These are phyloP conservation scores for Pleurotus eryngii DNA, from an alignment of 768 basidiomycete species.

Conservation along the genomic window DNA sequence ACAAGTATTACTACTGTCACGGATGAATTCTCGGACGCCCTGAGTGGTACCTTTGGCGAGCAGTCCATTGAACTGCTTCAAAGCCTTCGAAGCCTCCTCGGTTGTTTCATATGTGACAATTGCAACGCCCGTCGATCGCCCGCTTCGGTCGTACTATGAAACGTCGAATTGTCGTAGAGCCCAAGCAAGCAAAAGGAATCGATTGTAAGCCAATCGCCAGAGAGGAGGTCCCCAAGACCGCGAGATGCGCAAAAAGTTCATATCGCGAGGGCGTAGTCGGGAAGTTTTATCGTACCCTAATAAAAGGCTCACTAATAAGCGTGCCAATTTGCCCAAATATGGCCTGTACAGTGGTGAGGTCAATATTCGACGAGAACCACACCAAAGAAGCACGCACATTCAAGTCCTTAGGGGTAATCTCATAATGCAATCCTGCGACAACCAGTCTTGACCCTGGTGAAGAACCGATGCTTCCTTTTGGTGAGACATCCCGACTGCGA, in stretches of 20 bases:
- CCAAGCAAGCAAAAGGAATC: conserved; percentile 24
- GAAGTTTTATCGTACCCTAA: conserved; percentile 85
- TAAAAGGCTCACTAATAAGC: conserved; percentile 87
- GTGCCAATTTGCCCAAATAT: conserved; percentile 93
- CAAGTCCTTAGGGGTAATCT: conserved; percentile 84
- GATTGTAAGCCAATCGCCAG: conserved; percentile 33
- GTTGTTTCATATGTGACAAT: conserved; percentile 76
- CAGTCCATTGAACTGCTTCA: conserved; percentile 82
- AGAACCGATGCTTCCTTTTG: conserved; percentile 20
- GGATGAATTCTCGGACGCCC: no score
- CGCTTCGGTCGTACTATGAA: conserved; percentile 92
- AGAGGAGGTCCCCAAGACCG: conserved; percentile 31
- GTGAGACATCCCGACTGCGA: conserved; percentile 24
- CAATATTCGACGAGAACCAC: conserved; percentile 3
- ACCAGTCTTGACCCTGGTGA: conserved; percentile 56
- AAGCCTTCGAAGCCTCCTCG: conserved; percentile 77
- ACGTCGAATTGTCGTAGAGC: conserved; percentile 22
- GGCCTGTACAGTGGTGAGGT: conserved; percentile 40
- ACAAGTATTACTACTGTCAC: conserved; percentile 2
- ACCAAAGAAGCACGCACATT: conserved; percentile 50
- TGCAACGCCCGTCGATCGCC: conserved; percentile 84
- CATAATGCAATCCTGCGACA: conserved; percentile 89
- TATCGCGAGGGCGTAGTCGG: conserved; percentile 57
- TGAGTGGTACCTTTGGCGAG: conserved; percentile 72
- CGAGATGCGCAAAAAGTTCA: conserved; percentile 34